Conservation (phyloP, 2,329 filamentous ascomycete species). For the Pseudocercospora vitis region DNA sequence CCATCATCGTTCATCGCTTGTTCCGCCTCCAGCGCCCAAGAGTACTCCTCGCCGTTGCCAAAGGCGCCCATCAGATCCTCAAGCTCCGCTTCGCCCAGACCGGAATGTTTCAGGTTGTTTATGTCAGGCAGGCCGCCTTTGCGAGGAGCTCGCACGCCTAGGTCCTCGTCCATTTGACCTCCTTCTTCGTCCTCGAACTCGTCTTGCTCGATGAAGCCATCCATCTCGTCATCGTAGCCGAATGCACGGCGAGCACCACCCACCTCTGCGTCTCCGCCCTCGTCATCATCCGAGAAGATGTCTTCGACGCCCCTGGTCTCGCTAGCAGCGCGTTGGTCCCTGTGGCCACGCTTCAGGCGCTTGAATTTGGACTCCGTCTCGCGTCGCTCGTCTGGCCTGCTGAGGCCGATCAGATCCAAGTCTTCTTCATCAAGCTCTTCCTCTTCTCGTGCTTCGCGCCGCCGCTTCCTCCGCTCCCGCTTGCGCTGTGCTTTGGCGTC, state of each 20-base stretch:
- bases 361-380: slow-evolving; percentile 82
- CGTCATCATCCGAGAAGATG: slow-evolving; percentile 95
- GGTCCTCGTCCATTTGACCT: slow-evolving; percentile 75
- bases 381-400: slow-evolving; percentile 68
- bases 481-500: slow-evolving; percentile 59
- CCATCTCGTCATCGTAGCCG: slow-evolving; percentile 73
- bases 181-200: slow-evolving; percentile 83
- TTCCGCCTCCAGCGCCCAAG: slow-evolving; percentile 88
- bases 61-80: slow-evolving; percentile 97
- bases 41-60: slow-evolving; percentile 91
- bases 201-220: slow-evolving; percentile 94
- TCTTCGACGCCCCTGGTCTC: slow-evolving; percentile 76
- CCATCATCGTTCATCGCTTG: slow-evolving; percentile 78
- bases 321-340: slow-evolving; percentile 63
- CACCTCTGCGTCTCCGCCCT: slow-evolving; percentile 56
- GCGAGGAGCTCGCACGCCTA: slow-evolving; percentile 80
- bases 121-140: slow-evolving; percentile 68
- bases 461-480: slow-evolving; percentile 73
- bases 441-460: slow-evolving; percentile 75
- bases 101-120: slow-evolving; percentile 64
- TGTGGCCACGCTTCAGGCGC: slow-evolving; percentile 87
- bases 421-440: slow-evolving; percentile 90
- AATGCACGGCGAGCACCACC: slow-evolving; percentile 44
- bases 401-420: slow-evolving; percentile 88
- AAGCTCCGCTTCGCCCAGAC: slow-evolving; percentile 85